Base-by-base conservation (phyloP, 176 grass and related monocot species). In the Oryza coarctata region DNA sequence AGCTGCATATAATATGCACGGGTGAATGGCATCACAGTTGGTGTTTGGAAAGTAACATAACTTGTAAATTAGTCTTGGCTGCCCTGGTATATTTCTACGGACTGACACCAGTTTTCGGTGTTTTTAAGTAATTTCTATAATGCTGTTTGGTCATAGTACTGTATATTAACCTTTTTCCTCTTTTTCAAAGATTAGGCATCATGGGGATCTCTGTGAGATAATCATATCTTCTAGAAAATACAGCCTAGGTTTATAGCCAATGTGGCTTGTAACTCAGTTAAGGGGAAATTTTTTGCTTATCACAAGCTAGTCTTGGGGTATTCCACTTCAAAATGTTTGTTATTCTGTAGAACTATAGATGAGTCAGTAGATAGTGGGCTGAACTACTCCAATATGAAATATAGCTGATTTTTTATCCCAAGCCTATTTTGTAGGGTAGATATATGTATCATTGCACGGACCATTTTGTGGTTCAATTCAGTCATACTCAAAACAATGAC, bases 401-500 rank as follows among this genome's bases (percentile, higher is more conserved):
- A 13, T 64, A 64, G 58, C 8, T 26, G 38, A 64, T 65, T 64
- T 64, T 3, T 74, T 52, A 13, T 28, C 40, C 0, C 3, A 1
- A 49, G 23, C 63, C 8, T 45, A 82, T 63, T 45, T 73, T 10
- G 29, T 44, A 73, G 41, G 38, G 22, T 47, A 73, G 55, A 9
- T 82, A 10, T 64, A 41, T 52, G 12, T 80, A 69, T 80, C 25
- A 65, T 76, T 35, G 9, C 13, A 77, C 44, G 11, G 17, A 7
- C 27, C 20, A 72, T 60, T 63, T 57, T 65, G n/a, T 82, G 65
- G 8, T 52, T 68, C 28, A 82, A 49, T 86, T 73, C 80, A 74
- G 29, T 12, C 13, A 18, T 68, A 5, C 35, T 82, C 13, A 74
- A 44, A 70, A 49, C 22, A 40, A 40, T 80, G 18, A 22, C 38